Evolutionary conservation across 228 moss, liverwort and hornwort species (phyloP).

Genomic region (Sphagnum magellanicum): DNA sequence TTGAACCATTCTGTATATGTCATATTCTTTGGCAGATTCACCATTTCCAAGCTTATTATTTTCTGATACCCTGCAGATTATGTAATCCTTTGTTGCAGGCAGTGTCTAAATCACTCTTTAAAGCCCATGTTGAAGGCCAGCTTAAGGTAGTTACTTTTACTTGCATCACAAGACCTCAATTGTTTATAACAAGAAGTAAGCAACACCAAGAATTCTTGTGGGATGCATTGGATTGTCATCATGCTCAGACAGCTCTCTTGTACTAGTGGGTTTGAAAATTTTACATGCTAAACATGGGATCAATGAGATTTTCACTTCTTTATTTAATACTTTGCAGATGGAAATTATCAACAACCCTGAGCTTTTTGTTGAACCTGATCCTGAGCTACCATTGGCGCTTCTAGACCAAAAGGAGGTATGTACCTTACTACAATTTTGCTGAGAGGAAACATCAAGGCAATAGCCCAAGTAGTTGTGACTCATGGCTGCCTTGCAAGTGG

Average conservation of each 20-base stretch:
- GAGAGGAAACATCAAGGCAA: too few species aligned
- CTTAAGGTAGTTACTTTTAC: conserved; percentile 48
- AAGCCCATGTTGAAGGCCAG: conserved; percentile 92
- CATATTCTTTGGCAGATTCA: not conserved
- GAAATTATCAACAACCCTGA: conserved; percentile 87
- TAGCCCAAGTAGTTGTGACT: too few species aligned
- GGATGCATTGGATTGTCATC: too few species aligned
- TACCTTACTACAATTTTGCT: not conserved
- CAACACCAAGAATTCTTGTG: too few species aligned
- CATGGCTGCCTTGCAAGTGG: too few species aligned
- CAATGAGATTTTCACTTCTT: not conserved
- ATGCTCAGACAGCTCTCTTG: too few species aligned
- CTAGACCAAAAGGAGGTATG: conserved; percentile 90
- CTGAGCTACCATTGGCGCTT: conserved; percentile 74
- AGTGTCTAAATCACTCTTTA: conserved; percentile 82
- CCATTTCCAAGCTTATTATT: too few species aligned
- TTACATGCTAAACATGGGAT: not conserved
- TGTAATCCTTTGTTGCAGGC: conserved; percentile 34
- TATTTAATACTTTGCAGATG: conserved; percentile 31
- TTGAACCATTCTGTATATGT: not conserved
- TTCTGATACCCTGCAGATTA: not conserved
- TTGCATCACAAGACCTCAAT: too few species aligned
- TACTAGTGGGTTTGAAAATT: not conserved
- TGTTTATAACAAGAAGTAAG: too few species aligned
- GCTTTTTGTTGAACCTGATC: conserved; percentile 74